phyloP scores from a whole-genome alignment of 2,329 filamentous ascomycete genomes.

The Aspergillus tanneri region DNA sequence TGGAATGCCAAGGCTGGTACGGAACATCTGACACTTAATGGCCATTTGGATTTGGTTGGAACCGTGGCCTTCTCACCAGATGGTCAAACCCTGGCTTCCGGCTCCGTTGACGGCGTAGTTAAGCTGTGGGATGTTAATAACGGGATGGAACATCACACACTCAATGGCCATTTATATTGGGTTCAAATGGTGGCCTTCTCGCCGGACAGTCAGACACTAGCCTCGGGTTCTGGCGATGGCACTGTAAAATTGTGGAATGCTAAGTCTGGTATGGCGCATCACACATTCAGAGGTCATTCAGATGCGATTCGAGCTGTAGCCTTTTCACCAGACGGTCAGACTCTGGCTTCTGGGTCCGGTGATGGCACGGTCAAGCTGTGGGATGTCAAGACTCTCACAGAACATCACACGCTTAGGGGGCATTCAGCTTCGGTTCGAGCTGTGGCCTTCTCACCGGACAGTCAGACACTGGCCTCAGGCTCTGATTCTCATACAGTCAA shows the following conservation, averaged over 20 bases:
- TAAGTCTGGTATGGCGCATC: not conserved
- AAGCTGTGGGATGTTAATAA: not conserved
- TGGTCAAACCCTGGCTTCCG: not conserved
- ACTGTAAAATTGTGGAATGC: slow-evolving; percentile 3
- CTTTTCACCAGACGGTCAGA: slow-evolving; percentile 8
- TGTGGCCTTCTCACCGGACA: too few relatives aligned
- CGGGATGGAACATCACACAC: not conserved
- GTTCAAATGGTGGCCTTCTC: slow-evolving; percentile 10
- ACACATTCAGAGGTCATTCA: not conserved
- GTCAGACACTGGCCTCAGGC: too few relatives aligned
- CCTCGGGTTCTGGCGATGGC: not conserved
- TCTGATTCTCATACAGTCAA: too few relatives aligned
- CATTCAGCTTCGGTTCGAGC: too few relatives aligned
- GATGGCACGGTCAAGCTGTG: not conserved
- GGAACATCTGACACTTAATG: not conserved
- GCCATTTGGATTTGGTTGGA: not conserved
- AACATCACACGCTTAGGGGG: too few relatives aligned
- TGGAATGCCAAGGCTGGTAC: not conserved
- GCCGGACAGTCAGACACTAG: not conserved
- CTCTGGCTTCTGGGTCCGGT: not conserved
- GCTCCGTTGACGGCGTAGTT: not conserved
- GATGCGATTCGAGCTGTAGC: not conserved
- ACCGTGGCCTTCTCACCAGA: slow-evolving; percentile 11
- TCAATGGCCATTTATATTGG: not conserved
- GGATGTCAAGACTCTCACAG: not conserved